Evolutionary conservation across 192 early-diverging fungal genomes (phyloP), one percentile per base, ranked within the genome.

Genomic region (Backusella circina): DNA sequence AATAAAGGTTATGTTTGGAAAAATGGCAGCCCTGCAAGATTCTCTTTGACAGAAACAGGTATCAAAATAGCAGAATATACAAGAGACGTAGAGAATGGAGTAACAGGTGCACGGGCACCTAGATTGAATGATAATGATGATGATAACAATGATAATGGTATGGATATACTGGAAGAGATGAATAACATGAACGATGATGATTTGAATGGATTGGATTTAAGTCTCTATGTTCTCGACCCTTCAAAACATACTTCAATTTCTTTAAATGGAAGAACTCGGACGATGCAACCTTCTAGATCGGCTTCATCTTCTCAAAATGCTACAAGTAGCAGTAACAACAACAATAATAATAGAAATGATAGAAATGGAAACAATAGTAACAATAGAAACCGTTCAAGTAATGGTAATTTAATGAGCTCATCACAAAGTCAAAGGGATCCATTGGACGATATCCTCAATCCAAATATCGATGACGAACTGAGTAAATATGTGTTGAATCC

Each of bases 11-110:
- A 93, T 47, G 90, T 91, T 7, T 89, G 87, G 51, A 85, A 88
- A 41, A 84, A 88, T 50, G 87, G 90, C 3, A 84, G 83, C 68
- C 89, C 90, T 6, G 74, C 89, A 18, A 84, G 83, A 30, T 98
- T 86, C 72, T 84, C 80, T 37, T 73, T 98, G 31, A 93, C 95
- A 0, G 91, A 92, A 21, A 88, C 91, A 41, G 96, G 96, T 0
- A 33, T 80, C 21, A 81, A 78, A 5, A 85, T 96, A 54, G 93
- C 91, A 0, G 39, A 76, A 37, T 80, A 81, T 23, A 35, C 81
- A 36, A 67, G 28, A 35, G 54, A 21, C 2, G 69, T 21, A 13
- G 23, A 71, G 8, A 67, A 35, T 21, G 33, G 33, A 10, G 32
- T n/a, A 9, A 2, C 32, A 4, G 33, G 5, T 35, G 18, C 35